A percentile compares a stretch with the other conserved stretches of the same genome.
Evolutionary conservation across 2,329 filamentous ascomycete species (phyloP).

Genomic region (Septoria linicola): DNA sequence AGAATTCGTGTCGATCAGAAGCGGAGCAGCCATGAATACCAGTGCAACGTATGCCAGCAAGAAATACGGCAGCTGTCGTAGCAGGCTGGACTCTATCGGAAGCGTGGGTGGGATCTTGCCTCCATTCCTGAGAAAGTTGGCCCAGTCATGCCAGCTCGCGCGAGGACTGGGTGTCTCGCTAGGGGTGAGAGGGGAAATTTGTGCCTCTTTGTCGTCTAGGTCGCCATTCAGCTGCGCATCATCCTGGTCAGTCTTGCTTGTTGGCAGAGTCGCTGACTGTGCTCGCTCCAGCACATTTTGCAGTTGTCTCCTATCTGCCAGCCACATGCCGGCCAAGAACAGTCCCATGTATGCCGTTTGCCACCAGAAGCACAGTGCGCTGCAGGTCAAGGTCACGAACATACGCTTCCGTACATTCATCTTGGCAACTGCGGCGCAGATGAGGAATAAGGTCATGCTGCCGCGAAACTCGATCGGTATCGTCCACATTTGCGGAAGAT

Average conservation of each 20-base stretch:
- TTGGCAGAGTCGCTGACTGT: too few species aligned
- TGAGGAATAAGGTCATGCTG: conserved; percentile 6
- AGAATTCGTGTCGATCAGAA: neutral
- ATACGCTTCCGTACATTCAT: neutral
- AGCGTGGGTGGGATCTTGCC: neutral
- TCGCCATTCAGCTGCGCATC: too few species aligned
- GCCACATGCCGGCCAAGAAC: conserved; percentile 8
- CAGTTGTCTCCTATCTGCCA: neutral
- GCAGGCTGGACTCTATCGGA: neutral
- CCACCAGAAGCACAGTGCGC: conserved; percentile 4
- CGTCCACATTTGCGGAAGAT: conserved; percentile 13
- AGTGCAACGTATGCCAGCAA: neutral
- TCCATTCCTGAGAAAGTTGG: neutral
- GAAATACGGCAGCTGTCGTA: neutral
- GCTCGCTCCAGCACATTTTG: neutral
- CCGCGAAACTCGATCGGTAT: conserved; percentile 10
- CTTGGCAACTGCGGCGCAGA: neutral
- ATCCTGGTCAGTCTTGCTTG: too few species aligned
- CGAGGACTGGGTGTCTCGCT: too few species aligned
- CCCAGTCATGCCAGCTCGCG: neutral
- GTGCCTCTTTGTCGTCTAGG: too few species aligned
- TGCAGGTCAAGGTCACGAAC: neutral
- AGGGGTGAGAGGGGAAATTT: too few species aligned
- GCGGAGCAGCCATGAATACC: neutral
- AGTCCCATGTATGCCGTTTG: conserved; percentile 3